phyloP scores from a whole-genome alignment of 495 filamentous ascomycete species.

The Hypoxylon intermedium region DNA sequence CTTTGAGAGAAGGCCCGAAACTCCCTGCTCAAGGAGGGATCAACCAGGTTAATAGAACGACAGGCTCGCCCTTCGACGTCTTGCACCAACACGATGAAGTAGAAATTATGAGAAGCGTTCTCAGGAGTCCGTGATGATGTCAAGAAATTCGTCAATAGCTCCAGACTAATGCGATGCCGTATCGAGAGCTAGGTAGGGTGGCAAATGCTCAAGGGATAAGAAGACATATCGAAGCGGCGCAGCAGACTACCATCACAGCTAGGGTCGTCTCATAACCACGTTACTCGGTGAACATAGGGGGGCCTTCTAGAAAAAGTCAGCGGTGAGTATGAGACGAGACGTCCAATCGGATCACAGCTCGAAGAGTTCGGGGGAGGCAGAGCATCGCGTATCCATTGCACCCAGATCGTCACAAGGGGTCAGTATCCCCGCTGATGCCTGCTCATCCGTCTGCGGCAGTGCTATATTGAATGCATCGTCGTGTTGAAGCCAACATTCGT shows the following conservation, averaged over 20 bases:
- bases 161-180: conserved; percentile 4
- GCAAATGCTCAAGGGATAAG: conserved; percentile 14
- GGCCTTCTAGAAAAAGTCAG: not conserved
- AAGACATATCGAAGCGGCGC: conserved; percentile 30
- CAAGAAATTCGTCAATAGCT: not conserved
- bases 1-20: not conserved
- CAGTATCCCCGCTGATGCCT: conserved; percentile 11
- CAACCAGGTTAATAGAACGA: not conserved
- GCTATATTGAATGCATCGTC: conserved; percentile 1
- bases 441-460: conserved; percentile 17
- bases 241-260: conserved; percentile 5
- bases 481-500: not conserved
- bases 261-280: conserved; percentile 1
- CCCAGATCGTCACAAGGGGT: conserved; percentile 10
- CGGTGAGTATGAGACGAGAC: not conserved
- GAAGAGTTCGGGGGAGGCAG: conserved; percentile 27
- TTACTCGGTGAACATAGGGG: not conserved
- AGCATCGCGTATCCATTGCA: conserved; percentile 10
- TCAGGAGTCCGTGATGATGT: not conserved
- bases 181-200: conserved; percentile 12
- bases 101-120: conserved; percentile 2
- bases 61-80: not conserved
- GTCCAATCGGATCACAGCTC: conserved; percentile 21
- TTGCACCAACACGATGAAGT: not conserved
- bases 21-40: not conserved